Percentiles rank a stretch among this genome's conserved stretches.
phyloP scores from a whole-genome alignment of 73 alveolate genomes.

The Paramecium bursaria region DNA sequence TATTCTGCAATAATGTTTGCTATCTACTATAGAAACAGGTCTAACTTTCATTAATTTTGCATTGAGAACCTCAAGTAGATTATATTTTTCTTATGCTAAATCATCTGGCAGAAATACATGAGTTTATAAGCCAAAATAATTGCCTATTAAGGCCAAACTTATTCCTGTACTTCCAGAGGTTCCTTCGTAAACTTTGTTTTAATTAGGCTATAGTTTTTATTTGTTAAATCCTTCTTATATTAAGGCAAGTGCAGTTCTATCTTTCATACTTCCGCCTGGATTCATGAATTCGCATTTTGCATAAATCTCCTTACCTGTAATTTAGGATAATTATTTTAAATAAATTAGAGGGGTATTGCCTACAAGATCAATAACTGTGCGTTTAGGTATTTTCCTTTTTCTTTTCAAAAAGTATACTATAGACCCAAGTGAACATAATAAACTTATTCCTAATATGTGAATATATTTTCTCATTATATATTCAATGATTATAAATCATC shows the following conservation, averaged over 20 bases:
- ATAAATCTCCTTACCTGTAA: conserved; percentile 27
- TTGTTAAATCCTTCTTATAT: background rate
- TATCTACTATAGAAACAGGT: conserved; percentile 66
- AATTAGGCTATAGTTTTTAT: background rate
- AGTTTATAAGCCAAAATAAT: conserved; percentile 51
- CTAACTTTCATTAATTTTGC: conserved; percentile 46
- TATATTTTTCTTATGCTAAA: conserved; percentile 47
- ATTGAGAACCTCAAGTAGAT: background rate
- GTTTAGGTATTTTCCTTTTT: conserved; percentile 46
- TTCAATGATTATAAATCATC: conserved; percentile 22
- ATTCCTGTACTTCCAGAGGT: conserved; percentile 66
- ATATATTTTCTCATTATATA: conserved; percentile 7
- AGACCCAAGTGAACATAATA: background rate
- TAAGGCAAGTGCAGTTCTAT: conserved; percentile 75
- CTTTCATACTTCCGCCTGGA: conserved; percentile 87
- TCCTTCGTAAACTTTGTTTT: conserved; percentile 8
- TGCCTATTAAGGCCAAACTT: conserved; percentile 60
- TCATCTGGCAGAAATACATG: conserved; percentile 46
- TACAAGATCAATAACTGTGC: conserved; percentile 26
- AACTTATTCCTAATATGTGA: too few species aligned
- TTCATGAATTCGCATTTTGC: conserved; percentile 83
- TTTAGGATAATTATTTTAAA: conserved; percentile 44
- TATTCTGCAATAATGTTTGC: conserved; percentile 60
- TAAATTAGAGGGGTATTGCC: conserved; percentile 66
- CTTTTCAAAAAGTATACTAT: background rate